Conservation (phyloP, 75 land plant species). For the Selaginella moellendorffii region DNA sequence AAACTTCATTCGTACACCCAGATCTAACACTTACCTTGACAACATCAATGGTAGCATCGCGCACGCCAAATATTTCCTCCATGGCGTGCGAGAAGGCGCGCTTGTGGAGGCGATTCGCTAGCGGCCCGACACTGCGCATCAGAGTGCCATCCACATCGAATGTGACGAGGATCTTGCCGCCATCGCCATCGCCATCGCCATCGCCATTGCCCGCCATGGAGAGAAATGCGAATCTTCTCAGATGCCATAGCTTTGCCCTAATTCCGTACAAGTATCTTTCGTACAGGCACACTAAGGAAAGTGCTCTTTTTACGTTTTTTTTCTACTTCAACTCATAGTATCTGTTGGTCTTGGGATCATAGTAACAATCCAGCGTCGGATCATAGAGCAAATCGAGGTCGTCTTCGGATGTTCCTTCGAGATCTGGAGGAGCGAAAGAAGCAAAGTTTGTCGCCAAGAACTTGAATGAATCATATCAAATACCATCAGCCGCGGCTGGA, state of each 20-base stretch:
- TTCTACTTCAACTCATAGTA: slow-evolving; percentile 32
- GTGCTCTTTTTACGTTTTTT: no score
- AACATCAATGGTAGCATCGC: slow-evolving; percentile 26
- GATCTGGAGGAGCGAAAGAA: no score
- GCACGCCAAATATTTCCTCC: slow-evolving; percentile 25
- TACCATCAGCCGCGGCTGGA: no score
- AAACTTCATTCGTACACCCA: not conserved
- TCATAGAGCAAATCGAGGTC: slow-evolving; percentile 29
- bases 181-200: slow-evolving; percentile 29
- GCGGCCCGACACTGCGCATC: slow-evolving; percentile 25
- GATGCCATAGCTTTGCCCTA: no score
- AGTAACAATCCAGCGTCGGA: slow-evolving; percentile 31
- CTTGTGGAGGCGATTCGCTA: slow-evolving; percentile 35
- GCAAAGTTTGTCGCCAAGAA: no score
- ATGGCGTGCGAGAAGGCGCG: slow-evolving; percentile 37
- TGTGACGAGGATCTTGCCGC: slow-evolving; percentile 28
- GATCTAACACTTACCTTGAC: slow-evolving; percentile 17
- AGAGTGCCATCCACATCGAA: slow-evolving; percentile 40
- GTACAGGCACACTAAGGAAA: no score
- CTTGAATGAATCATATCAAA: no score
- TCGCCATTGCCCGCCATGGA: not conserved
- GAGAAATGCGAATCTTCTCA: no score
- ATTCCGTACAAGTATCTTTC: no score
- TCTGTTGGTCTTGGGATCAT: slow-evolving; percentile 33
- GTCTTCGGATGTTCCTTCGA: slow-evolving; percentile 5